A percentile compares a stretch with the other conserved stretches of the same genome.
These are phyloP conservation scores for Chlorella sp. DNA, from an alignment of 139 green algal species.

Conservation along the genomic window DNA sequence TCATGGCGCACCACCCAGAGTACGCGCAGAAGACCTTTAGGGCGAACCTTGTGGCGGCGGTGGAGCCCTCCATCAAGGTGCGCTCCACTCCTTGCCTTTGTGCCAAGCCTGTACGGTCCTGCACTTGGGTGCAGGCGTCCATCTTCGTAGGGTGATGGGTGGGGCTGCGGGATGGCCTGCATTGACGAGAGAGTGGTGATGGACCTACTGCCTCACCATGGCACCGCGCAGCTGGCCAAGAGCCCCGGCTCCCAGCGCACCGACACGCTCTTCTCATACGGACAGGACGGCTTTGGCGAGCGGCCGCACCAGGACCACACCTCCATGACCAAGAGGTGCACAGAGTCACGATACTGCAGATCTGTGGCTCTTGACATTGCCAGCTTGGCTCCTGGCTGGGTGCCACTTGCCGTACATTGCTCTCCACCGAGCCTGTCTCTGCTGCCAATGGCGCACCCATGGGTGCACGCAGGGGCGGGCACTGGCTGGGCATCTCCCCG, in stretches of 20 bases:
- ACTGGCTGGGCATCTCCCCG: slow-evolving; percentile 7
- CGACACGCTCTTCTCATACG: neutral
- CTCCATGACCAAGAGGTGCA: neutral
- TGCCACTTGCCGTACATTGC: neutral
- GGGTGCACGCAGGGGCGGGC: neutral
- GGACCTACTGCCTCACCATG: too few relatives aligned
- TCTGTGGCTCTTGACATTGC: neutral
- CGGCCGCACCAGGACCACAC: neutral
- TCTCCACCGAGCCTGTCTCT: too few relatives aligned
- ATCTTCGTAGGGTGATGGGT: neutral
- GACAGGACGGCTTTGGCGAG: neutral
- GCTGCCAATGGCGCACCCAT: neutral
- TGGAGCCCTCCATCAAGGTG: too few relatives aligned
- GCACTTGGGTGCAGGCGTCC: neutral
- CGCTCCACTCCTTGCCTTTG: too few relatives aligned
- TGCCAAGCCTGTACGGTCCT: neutral
- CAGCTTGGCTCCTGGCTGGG: neutral
- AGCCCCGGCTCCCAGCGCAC: neutral
- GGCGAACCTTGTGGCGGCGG: neutral
- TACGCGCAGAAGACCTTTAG: neutral
- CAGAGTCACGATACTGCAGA: neutral
- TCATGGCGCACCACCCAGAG: neutral
- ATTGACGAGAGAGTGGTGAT: neutral
- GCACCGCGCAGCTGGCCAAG: neutral
- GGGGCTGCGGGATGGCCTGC: neutral